Percentiles rank a stretch among this genome's conserved stretches.
phyloP scores from a whole-genome alignment of 2,329 filamentous ascomycete species.

The Dissoconium aciculare region DNA sequence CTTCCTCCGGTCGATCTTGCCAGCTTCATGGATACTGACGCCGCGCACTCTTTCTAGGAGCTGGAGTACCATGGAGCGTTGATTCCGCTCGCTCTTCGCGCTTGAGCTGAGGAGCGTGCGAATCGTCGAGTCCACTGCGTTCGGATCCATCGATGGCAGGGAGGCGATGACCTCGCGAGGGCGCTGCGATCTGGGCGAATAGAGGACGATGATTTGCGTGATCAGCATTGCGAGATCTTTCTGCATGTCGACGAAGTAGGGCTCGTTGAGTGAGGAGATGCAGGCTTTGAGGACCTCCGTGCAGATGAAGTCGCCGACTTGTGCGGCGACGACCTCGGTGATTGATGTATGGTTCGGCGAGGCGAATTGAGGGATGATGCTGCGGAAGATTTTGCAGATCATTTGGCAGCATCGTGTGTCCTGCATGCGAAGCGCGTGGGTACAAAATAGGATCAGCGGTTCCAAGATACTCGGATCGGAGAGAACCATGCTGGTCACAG shows the following conservation, averaged over 20 bases:
- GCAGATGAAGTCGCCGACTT: constrained; percentile 77
- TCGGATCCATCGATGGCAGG: constrained; percentile 58
- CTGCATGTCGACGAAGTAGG: constrained; percentile 92
- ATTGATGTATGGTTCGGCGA: too few relatives aligned
- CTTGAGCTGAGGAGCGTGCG: constrained; percentile 9
- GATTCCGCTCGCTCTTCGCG: constrained; percentile 45
- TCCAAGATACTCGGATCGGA: constrained; percentile 65
- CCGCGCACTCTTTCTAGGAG: constrained; percentile 76
- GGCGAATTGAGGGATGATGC: constrained; percentile 46
- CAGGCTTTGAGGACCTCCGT: constrained; percentile 79
- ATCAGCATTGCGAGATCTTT: constrained; percentile 82
- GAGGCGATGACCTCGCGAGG: constrained; percentile 63
- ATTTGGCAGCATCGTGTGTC: constrained; percentile 79
- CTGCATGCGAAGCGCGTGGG: constrained; percentile 74
- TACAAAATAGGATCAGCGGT: constrained; percentile 80
- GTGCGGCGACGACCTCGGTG: constrained; percentile 34
- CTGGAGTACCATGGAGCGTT: constrained; percentile 68
- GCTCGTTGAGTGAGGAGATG: constrained; percentile 80
- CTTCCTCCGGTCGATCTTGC: constrained; percentile 46
- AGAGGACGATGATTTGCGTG: constrained; percentile 66
- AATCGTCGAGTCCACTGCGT: constrained; percentile 47
- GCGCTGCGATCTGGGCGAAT: constrained; percentile 52
- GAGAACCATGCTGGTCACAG: constrained; percentile 70
- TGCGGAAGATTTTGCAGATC: constrained; percentile 73
- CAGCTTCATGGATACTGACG: constrained; percentile 84